Base-by-base conservation (phyloP, 2,329 filamentous ascomycete genomes). In the Lasiodiplodia theobromae region DNA sequence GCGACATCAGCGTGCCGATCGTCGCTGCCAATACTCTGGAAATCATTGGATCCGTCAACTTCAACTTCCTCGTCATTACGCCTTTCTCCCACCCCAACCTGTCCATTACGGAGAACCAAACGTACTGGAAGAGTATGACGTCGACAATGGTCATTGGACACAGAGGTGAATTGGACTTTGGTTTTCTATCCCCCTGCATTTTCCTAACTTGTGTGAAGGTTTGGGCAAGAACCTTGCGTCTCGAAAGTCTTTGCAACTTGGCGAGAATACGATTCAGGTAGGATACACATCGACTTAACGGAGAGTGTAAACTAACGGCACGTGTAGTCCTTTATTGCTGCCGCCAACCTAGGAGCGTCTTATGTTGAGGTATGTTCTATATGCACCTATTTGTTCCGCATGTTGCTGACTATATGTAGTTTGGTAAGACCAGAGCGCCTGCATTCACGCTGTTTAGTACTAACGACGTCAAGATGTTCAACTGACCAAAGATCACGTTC, bases 401-500 rank as follows among this genome's bases (percentile, higher is more conserved):
- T 12, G 3, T 34, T 23, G 51, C 73, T 73, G 69, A 73, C 63
- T n/a, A 12, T 6, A 23, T 47, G 31, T 44, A 76, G 74, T 76
- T 76, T 47, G 74, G 74, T 76, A 74, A 47, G 71, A 38, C 34
- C 18, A 11, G 11, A 28, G 5, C 23, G 18, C 38, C 14, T 4
- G 52, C 18, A 25, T 25, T 10, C 14, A 25, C 7, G 25, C 34
- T 67, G 12, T 49, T 14, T 2, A n/a, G 25, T 68, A 23, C 63
- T 68, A 21, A 71, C 38, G n/a, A 40, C 16, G 23, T 68, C 66
- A 92, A 75, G 96, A 99, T 77, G 96, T 99, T 0, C 96, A 99
- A 78, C 84, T 99, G 49, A 99, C 96, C n/a, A 99, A 99, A 77
- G 96, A 99, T 77, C 94, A 96, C 74, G 94, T 99, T 1, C 96